Evolutionary conservation across 2,329 filamentous ascomycete species (phyloP), one percentile per base, ranked within the genome.

Genomic region (Ophiostoma sp.): DNA sequence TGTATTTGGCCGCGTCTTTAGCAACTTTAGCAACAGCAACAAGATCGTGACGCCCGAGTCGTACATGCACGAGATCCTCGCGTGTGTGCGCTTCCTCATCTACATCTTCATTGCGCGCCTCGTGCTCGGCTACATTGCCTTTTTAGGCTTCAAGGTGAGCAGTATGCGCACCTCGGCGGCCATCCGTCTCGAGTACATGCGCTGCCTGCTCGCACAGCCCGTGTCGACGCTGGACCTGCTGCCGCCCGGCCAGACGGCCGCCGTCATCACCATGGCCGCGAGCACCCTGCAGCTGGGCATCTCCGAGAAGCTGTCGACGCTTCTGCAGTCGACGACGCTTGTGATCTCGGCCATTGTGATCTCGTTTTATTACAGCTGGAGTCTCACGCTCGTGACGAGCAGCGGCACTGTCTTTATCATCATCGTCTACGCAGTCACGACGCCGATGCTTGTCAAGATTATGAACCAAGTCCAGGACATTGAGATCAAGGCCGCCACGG

Each of bases 41-140:
- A 66, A 73, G 1, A 69, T 70, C 6, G 74, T 73, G 49, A 76
- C 74, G 9, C 71, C 74, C 44, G 72, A 73, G 16, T 67, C 73
- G 55, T 77, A 76, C 65, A 71, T 72, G 41, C 65, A 67, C 5
- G 72, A 73, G 18, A 76, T 77, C 40, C 72, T 69, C 9, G 72
- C 73, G 41, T 76, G 75, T 72, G 75, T 76, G 73, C 80, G 92
- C 0, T 91, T 88, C 74, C 86, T 92, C 72, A 82, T 92, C 67
- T 86, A 87, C 67, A 79, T 93, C 2, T 93, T 92, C 74, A 76
- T 91, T 52, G 89, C 80, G 12, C 85, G 88, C 60, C 86, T 90
- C 69, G 74, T 79, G 40, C 77, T 90, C 14, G 84, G 84, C 69
- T 92, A 91, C 49, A 64, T 75, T 7, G 73, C 76, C 9, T 76